These are phyloP conservation scores for Themeda triandra DNA, from an alignment of 176 grass and related monocot species.

Conservation along the genomic window DNA sequence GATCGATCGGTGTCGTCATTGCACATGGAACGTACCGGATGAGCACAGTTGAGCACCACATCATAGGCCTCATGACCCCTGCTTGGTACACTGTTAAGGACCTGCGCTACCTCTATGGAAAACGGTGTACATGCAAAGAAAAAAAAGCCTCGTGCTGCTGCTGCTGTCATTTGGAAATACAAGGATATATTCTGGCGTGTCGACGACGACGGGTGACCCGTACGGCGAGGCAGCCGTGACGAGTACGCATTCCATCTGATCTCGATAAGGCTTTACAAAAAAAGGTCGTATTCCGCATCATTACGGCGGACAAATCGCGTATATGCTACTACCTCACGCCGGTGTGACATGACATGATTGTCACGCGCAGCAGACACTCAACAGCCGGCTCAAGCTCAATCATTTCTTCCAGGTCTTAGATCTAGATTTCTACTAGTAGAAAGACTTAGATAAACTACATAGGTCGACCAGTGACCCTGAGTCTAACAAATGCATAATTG, in stretches of 20 bases:
- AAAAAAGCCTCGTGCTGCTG: too few species aligned
- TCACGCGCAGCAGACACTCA: background rate
- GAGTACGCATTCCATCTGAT: background rate
- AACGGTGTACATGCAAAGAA: too few species aligned
- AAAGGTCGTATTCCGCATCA: background rate
- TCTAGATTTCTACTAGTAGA: background rate
- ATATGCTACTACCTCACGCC: background rate
- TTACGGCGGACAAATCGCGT: background rate
- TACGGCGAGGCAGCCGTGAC: background rate
- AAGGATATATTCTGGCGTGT: too few species aligned
- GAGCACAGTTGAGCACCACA: too few species aligned
- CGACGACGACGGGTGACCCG: background rate
- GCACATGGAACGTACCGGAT: too few species aligned
- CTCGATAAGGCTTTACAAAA: background rate
- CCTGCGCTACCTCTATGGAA: too few species aligned
- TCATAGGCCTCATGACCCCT: too few species aligned
- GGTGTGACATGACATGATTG: background rate
- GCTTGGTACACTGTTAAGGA: too few species aligned
- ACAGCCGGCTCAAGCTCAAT: background rate
- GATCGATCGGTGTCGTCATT: too few species aligned
- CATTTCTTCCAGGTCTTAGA: background rate
- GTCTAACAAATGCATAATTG: background rate
- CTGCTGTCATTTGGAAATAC: too few species aligned
- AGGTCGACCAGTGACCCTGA: background rate
- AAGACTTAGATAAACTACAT: background rate